phyloP scores from a whole-genome alignment of 768 basidiomycete species.

The Xerocomus spinulosus region DNA sequence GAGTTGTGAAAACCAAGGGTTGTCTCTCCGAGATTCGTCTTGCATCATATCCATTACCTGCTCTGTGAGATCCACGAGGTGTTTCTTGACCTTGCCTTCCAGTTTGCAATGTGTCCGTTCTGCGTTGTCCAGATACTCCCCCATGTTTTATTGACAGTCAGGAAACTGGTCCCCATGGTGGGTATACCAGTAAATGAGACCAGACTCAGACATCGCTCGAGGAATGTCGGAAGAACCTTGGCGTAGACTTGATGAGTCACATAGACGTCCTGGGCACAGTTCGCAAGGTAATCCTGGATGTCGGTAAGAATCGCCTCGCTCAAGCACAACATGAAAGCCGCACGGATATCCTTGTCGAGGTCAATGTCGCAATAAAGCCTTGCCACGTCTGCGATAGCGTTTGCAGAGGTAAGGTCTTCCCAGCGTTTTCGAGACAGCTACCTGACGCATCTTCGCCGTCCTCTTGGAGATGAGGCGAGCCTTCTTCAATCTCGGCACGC shows the following conservation, averaged over 20 bases:
- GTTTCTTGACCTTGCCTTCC: conserved; percentile 54
- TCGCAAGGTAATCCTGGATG: conserved; percentile 70
- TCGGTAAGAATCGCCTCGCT: conserved; percentile 59
- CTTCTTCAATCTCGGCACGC: conserved; percentile 37
- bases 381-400: conserved; percentile 90
- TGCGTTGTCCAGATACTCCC: conserved; percentile 69
- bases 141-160: conserved; percentile 91
- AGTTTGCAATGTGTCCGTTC: conserved; percentile 72
- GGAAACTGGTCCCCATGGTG: conserved; percentile 87
- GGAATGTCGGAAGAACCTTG: conserved; percentile 75
- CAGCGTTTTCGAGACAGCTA: conserved; percentile 57
- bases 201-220: conserved; percentile 82
- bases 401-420: conserved; percentile 91
- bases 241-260: conserved; percentile 80
- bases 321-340: conserved; percentile 69
- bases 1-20: conserved; percentile 84
- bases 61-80: conserved; percentile 66
- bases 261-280: conserved; percentile 82
- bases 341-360: conserved; percentile 75
- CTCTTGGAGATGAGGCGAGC: conserved; percentile 34
- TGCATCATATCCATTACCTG: conserved; percentile 48
- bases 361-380: conserved; percentile 80
- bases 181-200: conserved; percentile 89
- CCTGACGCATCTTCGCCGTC: conserved; percentile 38
- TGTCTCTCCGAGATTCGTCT: conserved; percentile 55